A percentile compares a stretch with the other conserved stretches of the same genome.
Conservation (phyloP, 2,329 filamentous ascomycete species). For the Thelonectria discophora region DNA sequence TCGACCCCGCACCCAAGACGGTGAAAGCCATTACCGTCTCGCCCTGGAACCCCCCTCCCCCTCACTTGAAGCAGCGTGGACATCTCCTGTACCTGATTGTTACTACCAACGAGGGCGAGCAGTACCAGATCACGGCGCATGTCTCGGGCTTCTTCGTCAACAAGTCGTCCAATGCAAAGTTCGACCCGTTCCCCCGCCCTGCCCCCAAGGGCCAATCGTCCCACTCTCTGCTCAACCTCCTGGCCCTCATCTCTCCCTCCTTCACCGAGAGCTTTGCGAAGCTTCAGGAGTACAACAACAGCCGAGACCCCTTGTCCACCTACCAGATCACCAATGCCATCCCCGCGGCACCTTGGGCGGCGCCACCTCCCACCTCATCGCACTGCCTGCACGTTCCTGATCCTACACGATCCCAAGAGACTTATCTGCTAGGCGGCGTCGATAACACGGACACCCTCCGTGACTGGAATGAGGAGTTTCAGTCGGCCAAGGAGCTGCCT, state of each 20-base stretch:
- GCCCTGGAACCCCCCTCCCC: constrained; percentile 95
- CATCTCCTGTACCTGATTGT: constrained; percentile 91
- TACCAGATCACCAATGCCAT: constrained; percentile 97
- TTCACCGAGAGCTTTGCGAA: constrained; percentile 80
- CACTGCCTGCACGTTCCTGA: constrained; percentile 80
- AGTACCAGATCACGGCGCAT: constrained; percentile 91
- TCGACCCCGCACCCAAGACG: constrained; percentile 82
- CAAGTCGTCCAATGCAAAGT: constrained; percentile 93
- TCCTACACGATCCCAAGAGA: constrained; percentile 89
- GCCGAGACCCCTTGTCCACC: constrained; percentile 86
- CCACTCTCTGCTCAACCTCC: constrained; percentile 86
- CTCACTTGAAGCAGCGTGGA: constrained; percentile 87
- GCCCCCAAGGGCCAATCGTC: constrained; percentile 80
- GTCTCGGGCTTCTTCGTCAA: constrained; percentile 97
- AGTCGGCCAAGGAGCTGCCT: constrained; percentile 93
- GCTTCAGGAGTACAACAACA: constrained; percentile 84
- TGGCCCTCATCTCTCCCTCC: constrained; percentile 82
- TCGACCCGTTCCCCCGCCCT: constrained; percentile 85
- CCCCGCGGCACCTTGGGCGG: constrained; percentile 90
- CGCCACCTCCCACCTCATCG: constrained; percentile 72
- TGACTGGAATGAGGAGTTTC: constrained; percentile 99
- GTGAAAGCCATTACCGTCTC: constrained; percentile 90
- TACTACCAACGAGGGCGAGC: constrained; percentile 93
- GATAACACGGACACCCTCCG: constrained; percentile 94
- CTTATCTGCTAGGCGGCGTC: constrained; percentile 86